Conservation (phyloP, 306 rosid genomes). For the Abrus precatorius region DNA sequence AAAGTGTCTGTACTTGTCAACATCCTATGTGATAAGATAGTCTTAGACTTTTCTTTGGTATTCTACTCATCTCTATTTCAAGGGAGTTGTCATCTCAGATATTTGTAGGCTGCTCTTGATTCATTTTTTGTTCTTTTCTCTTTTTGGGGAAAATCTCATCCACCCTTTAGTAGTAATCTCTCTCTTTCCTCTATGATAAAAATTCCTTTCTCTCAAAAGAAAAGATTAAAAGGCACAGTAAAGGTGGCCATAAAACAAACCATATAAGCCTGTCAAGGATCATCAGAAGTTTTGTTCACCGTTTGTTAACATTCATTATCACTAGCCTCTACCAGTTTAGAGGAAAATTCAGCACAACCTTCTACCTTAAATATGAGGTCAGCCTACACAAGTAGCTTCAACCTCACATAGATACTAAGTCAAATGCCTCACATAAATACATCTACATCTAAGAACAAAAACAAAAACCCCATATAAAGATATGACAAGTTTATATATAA, state of each 20-base stretch:
- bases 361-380: background rate
- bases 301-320: background rate
- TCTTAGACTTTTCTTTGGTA: background rate
- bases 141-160: background rate
- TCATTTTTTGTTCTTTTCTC: background rate
- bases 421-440: background rate
- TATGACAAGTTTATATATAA: background rate
- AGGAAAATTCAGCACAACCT: constrained; percentile 14
- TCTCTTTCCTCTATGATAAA: background rate
- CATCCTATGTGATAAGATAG: background rate
- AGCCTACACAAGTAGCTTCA: background rate
- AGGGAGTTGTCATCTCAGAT: constrained; percentile 20
- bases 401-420: background rate
- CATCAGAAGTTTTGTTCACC: background rate
- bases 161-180: background rate
- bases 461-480: background rate
- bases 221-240: background rate
- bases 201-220: background rate
- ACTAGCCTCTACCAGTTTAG: constrained; percentile 7
- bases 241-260: background rate
- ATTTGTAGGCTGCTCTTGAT: background rate
- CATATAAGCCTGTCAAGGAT: background rate
- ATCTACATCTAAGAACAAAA: background rate
- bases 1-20: background rate
- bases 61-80: background rate